These are phyloP conservation scores for Silene uniflora DNA, from an alignment of 148 eudicot species.

Conservation along the genomic window DNA sequence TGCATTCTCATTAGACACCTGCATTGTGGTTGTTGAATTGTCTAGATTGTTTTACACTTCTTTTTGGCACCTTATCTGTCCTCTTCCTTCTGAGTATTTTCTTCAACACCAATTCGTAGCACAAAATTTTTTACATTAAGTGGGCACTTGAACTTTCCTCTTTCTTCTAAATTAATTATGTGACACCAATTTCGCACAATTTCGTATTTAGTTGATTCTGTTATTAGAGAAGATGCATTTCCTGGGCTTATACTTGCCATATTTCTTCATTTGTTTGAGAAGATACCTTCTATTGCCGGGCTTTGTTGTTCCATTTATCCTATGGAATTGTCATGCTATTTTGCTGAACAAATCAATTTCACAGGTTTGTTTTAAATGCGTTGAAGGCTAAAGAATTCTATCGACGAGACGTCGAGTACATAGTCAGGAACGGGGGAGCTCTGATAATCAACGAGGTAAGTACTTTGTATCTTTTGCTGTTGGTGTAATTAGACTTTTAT, in stretches of 20 bases:
- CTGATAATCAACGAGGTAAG: conserved; percentile 91
- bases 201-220: background rate
- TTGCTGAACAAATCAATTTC: conserved; percentile 15
- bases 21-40: background rate
- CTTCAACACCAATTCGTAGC: background rate
- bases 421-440: conserved; percentile 87
- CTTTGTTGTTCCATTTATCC: background rate
- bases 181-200: background rate
- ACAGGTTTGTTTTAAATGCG: conserved; percentile 91
- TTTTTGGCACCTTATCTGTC: background rate
- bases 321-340: background rate
- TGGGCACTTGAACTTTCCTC: conserved; percentile 6
- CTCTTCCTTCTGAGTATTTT: conserved; percentile 7
- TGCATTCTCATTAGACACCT: background rate
- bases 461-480: background rate
- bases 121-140: background rate
- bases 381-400: conserved; percentile 97
- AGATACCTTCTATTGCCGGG: background rate
- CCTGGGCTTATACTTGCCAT: background rate
- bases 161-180: background rate
- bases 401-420: conserved; percentile 84
- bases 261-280: background rate
- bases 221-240: background rate
- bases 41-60: background rate
- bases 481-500: background rate